Base-by-base conservation (phyloP, 2,329 filamentous ascomycete genomes). In the Aspergillus caelatus region DNA sequence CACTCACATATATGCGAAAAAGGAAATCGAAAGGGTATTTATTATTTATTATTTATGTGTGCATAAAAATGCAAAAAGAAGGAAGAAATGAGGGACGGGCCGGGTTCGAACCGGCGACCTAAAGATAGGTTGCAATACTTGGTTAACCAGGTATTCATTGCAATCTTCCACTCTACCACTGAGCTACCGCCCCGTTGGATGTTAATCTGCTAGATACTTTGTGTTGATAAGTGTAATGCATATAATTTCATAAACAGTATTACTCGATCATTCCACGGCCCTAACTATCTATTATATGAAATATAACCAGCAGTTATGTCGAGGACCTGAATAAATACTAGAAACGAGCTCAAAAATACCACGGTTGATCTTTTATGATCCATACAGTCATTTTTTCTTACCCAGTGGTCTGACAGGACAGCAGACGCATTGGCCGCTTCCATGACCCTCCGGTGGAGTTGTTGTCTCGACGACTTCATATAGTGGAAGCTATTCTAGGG, bases 181-280 rank as follows among this genome's bases (percentile, higher is more conserved):
- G 45, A 28, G 45, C 45, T 28, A 48, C 45, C 12, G 45, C 45
- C 45, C 45, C 45, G 14, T 14, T 9, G 14, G 45, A 26, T 48
- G 23, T 1, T 26, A 26, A 14, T 28, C 45, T 1, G 21, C 3
- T 16, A 3, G 0, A 23, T 26, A 28, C 8, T 26, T 10, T 14
- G 23, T 0, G 0, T 1, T 9, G 3, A 48, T 48, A 0, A 46
- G 1, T 1, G n/a, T 6, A 46, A 23, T 1, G 3, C 0, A 0
- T 2, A 9, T 2, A 41, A 9, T 3, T 6, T 41, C 0, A 1
- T 3, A 8, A n/a, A 10, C 2, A 19, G 8, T 4, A 4, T 41
- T 19, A n/a, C 19, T 41, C 16, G 0, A 10, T 41, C 16, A 41
- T 7, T n/a, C 19, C 16, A 9, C n/a, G 3, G 19, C 19, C 3